Conservation (phyloP, 768 basidiomycete species). For the Lepiota brunneoincarnata region DNA sequence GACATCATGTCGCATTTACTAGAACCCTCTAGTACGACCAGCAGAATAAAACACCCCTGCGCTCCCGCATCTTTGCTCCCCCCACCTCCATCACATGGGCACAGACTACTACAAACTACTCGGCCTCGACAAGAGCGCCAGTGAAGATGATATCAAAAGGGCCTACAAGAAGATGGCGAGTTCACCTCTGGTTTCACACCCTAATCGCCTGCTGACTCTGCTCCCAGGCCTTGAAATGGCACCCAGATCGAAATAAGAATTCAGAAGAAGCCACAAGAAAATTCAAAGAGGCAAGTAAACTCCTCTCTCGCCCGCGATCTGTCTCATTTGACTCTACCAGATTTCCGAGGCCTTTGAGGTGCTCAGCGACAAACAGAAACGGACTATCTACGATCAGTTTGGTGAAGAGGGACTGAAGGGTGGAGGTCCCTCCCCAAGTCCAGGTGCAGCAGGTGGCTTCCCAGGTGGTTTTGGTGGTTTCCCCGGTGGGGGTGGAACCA, state of each 20-base stretch:
- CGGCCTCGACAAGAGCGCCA: constrained; percentile 69
- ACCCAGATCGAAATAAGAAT: constrained; percentile 88
- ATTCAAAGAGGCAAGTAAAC: constrained; percentile 80
- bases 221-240: constrained; percentile 83
- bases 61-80: constrained; percentile 5
- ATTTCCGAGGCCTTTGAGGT: constrained; percentile 97
- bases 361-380: constrained; percentile 83
- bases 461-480: constrained; percentile 33
- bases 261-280: constrained; percentile 84
- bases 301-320: neutral
- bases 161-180: constrained; percentile 92
- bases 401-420: constrained; percentile 94
- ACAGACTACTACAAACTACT: constrained; percentile 87
- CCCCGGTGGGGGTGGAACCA: constrained; percentile 42
- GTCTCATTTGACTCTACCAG: constrained; percentile 32
- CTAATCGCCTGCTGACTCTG: constrained; percentile 3
- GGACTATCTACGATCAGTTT: constrained; percentile 86
- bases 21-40: constrained; percentile 22
- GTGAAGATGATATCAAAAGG: constrained; percentile 87
- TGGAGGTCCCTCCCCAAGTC: constrained; percentile 53
- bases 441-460: constrained; percentile 40
- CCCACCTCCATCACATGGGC: constrained; percentile 51
- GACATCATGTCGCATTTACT: constrained; percentile 28
- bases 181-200: constrained; percentile 1
- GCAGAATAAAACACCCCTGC: constrained; percentile 7